phyloP scores from a whole-genome alignment of 2,329 filamentous ascomycete genomes.

The Pseudofabraea citricarpa region DNA sequence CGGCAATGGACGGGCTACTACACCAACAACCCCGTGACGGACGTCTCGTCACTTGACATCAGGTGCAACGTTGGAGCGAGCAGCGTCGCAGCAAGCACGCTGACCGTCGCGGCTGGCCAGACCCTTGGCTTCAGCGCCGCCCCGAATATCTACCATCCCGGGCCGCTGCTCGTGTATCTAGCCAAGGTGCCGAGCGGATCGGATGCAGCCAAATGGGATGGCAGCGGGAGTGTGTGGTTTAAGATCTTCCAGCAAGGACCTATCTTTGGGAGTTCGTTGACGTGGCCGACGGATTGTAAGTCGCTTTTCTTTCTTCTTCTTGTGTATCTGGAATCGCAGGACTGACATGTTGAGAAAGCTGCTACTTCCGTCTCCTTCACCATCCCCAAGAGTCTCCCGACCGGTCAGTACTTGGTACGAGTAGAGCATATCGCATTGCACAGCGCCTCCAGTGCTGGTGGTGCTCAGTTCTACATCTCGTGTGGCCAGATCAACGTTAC shows the following conservation, averaged over 20 bases:
- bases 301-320: neutral
- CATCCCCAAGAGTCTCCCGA: neutral
- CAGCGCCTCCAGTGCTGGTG: conserved; percentile 22
- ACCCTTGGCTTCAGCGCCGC: conserved; percentile 17
- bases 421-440: conserved; percentile 31
- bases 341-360: too few relatives aligned
- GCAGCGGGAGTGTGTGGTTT: conserved; percentile 22
- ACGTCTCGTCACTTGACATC: conserved; percentile 32
- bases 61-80: conserved; percentile 33
- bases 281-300: conserved; percentile 21
- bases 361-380: too few relatives aligned
- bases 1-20: conserved; percentile 23
- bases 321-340: too few relatives aligned
- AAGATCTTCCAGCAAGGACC: conserved; percentile 22
- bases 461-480: conserved; percentile 29
- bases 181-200: conserved; percentile 20
- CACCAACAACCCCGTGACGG: conserved; percentile 18
- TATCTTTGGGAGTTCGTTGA: conserved; percentile 11
- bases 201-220: conserved; percentile 20
- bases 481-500: conserved; percentile 23
- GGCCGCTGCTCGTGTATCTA: conserved; percentile 21
- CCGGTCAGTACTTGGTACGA: conserved; percentile 5
- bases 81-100: conserved; percentile 13
- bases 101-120: conserved; percentile 20
- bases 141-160: conserved; percentile 24